phyloP scores from a whole-genome alignment of 129 eudicot species.

The Escallonia herrerae region DNA sequence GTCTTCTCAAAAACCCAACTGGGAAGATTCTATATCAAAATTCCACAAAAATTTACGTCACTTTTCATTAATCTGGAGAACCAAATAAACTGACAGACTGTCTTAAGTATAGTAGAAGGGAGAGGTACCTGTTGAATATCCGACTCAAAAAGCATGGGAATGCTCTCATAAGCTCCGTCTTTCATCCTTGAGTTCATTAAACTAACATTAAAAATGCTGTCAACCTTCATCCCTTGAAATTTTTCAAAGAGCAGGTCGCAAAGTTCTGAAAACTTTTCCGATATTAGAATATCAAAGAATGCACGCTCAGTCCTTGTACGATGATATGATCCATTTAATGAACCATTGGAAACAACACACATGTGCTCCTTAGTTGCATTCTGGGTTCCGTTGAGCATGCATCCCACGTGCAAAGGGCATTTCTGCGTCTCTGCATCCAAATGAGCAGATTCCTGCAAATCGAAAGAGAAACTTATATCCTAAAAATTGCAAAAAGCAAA shows the following conservation, averaged over 20 bases:
- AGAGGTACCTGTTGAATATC: constrained; percentile 75
- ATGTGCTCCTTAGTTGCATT: constrained; percentile 19
- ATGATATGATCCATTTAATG: constrained; percentile 22
- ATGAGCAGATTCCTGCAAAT: constrained; percentile 40
- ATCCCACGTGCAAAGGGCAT: constrained; percentile 5
- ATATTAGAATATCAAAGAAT: constrained; percentile 45
- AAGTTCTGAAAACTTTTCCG: constrained; percentile 56
- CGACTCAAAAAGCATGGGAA: constrained; percentile 50
- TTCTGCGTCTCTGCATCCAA: constrained; percentile 28
- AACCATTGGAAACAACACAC: constrained; percentile 31
- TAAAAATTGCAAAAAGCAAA: constrained; percentile 4
- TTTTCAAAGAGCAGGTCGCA: constrained; percentile 53
- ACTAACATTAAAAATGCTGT: constrained; percentile 44
- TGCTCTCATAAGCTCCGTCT: constrained; percentile 60
- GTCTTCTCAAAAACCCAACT: too few species aligned
- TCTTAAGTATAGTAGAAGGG: not conserved
- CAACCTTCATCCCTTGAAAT: constrained; percentile 49
- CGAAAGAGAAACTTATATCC: constrained; percentile 6
- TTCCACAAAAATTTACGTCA: too few species aligned
- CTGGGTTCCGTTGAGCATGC: constrained; percentile 14
- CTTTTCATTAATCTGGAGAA: too few species aligned
- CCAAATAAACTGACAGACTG: too few species aligned
- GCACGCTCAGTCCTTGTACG: constrained; percentile 38
- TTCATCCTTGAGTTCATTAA: constrained; percentile 52
- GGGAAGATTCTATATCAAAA: too few species aligned